Evolutionary conservation across 257 asterid species (phyloP).

Genomic region (Plantago elongata): DNA sequence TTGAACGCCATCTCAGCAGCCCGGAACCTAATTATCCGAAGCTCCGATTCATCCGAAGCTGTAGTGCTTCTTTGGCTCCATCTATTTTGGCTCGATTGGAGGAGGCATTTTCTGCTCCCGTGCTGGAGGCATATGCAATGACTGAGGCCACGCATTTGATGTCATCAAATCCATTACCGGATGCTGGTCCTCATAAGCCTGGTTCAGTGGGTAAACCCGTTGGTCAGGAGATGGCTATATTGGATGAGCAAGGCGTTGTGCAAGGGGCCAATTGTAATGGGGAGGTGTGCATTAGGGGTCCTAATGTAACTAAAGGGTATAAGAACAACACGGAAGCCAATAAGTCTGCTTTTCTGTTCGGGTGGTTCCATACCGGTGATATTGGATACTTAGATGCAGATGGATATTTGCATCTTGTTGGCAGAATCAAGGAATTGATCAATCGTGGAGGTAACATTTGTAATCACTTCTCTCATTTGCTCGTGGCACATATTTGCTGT

Average conservation of each 20-base stretch:
- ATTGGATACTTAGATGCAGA: conserved; percentile 67
- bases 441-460: conserved; percentile 80
- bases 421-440: conserved; percentile 85
- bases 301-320: conserved; percentile 78
- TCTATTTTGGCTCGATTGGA: conserved; percentile 68
- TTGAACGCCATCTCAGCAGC: conserved; percentile 63
- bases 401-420: conserved; percentile 88
- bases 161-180: conserved; percentile 84
- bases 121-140: conserved; percentile 91
- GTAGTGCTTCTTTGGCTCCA: conserved; percentile 97
- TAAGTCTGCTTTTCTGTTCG: conserved; percentile 66
- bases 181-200: conserved; percentile 68
- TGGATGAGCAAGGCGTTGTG: conserved; percentile 57
- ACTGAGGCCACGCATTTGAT: conserved; percentile 88
- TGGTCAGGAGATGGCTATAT: conserved; percentile 86
- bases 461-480: neutral
- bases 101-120: conserved; percentile 83
- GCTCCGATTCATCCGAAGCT: conserved; percentile 91
- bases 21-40: conserved; percentile 74
- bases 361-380: conserved; percentile 95
- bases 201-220: conserved; percentile 89
- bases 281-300: conserved; percentile 87
- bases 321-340: conserved; percentile 83
- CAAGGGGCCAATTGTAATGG: conserved; percentile 57
- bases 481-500: conserved; percentile 3